Evolutionary conservation across 1,284 basidiomycete genomes (phyloP).

Genomic region (Paramarasmius palmivorus): DNA sequence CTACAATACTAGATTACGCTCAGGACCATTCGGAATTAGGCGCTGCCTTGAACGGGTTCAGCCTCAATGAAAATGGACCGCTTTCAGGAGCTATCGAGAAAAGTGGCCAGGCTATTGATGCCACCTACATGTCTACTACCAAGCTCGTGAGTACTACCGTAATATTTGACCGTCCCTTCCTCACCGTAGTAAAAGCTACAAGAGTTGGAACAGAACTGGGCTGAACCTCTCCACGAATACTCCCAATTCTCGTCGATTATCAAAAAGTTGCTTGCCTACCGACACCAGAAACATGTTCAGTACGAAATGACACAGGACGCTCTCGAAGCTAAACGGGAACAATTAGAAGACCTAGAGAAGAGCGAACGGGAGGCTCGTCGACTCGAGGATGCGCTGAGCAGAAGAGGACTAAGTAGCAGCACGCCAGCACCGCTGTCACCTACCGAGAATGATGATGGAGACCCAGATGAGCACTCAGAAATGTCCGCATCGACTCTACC

Average conservation of each 20-base stretch:
- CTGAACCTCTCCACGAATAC: conserved; percentile 96
- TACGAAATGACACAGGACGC: conserved; percentile 95
- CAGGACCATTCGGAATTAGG: conserved; percentile 95
- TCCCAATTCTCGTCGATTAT: conserved; percentile 94
- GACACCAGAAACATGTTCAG: conserved; percentile 98
- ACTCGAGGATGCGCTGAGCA: conserved; percentile 83
- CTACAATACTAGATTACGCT: conserved; percentile 64
- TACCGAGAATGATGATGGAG: conserved; percentile 32
- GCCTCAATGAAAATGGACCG: conserved; percentile 78
- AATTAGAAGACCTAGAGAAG: conserved; percentile 89
- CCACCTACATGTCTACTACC: conserved; percentile 91
- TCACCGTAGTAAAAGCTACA: conserved; percentile 61
- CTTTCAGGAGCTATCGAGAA: conserved; percentile 85
- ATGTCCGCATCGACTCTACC: conserved; percentile 45
- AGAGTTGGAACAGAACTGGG: conserved; percentile 90
- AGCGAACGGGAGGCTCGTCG: conserved; percentile 90
- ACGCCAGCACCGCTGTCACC: conserved; percentile 31
- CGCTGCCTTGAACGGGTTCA: conserved; percentile 94
- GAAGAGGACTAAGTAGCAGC: conserved; percentile 42
- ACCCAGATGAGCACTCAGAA: conserved; percentile 22
- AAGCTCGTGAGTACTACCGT: conserved; percentile 62
- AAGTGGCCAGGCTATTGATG: conserved; percentile 93
- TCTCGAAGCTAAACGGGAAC: conserved; percentile 84
- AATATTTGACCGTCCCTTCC: neutral
- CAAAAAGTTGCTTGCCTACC: conserved; percentile 90